Base-by-base conservation (phyloP, 1,284 basidiomycete species). In the Pseudozyma tsukubaensis region DNA sequence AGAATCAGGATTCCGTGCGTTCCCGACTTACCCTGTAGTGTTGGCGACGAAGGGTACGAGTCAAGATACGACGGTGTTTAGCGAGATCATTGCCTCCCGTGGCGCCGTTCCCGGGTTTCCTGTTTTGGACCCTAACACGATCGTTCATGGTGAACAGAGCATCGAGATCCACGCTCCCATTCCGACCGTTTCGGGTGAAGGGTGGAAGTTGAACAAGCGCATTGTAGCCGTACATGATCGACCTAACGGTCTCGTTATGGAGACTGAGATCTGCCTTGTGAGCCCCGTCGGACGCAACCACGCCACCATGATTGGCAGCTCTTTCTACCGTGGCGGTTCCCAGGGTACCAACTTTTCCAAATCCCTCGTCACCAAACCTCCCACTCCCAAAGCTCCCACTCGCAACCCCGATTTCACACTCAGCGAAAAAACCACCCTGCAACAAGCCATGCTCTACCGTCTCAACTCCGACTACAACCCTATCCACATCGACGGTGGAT, bases 121-220 rank as follows among this genome's bases (percentile, higher is more conserved):
- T 14, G 45, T 52, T 18, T 68, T 85, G 29, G 81, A 85, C 59
- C 83, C 84, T 18, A 85, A 85, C 70, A 83, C 80, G 21, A 70
- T 85, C 53, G 84, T 85, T 4, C 85, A 86, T 64, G 85, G 84
- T 40, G 85, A 85, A 63, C 85, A 86, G 70, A 73, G 67, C 4
- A 84, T 86, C 71, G 78, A 81, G 66, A 78, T 86, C 16, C 67
- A 85, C 40, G 76, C 76, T 32, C 74, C 77, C 18, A 65, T 86
- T 14, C 85, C 85, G 0, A 21, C 62, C 35, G 70, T 71, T 35
- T 70, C 70, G 7, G 76, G 73, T 19, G 61, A 72, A 21, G 80
- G 80, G 10, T 82, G 79, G 80, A 79, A 80, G 58, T 56, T 82
- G 10, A 51, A 60, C 4, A 82, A 81, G 61, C 63, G 77, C 19